Conservation (phyloP, 2,329 filamentous ascomycete genomes). For the Capronia americana region DNA sequence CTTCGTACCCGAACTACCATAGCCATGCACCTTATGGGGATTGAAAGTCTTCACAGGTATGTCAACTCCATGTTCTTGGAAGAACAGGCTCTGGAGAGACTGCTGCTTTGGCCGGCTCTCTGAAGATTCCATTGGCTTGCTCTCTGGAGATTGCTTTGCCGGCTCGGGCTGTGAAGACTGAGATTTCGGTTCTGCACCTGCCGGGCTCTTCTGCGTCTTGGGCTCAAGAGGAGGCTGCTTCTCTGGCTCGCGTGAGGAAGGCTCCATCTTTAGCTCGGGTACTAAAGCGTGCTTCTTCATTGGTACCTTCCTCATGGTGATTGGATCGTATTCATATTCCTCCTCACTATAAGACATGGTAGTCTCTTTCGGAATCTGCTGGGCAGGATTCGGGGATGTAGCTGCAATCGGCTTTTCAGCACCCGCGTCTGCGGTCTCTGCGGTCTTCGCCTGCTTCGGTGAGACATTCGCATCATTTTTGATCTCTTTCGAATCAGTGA, state of each 20-base stretch:
- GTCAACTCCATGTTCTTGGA: slow-evolving; percentile 38
- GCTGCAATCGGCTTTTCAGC: background rate
- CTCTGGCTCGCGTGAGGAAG: background rate
- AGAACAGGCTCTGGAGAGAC: slow-evolving; percentile 33
- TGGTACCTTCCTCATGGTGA: slow-evolving; percentile 51
- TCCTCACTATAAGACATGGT: slow-evolving; percentile 13
- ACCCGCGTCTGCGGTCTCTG: slow-evolving; percentile 14
- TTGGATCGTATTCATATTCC: slow-evolving; percentile 50
- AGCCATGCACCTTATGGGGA: slow-evolving; percentile 36
- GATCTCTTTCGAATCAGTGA: slow-evolving; percentile 37
- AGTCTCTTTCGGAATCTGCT: background rate
- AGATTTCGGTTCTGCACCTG: background rate
- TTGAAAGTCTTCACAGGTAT: slow-evolving; percentile 39
- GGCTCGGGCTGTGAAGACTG: background rate
- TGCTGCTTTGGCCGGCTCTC: slow-evolving; percentile 16
- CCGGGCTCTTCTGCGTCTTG: background rate
- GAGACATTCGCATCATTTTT: slow-evolving; percentile 7
- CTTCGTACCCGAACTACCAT: slow-evolving; percentile 25
- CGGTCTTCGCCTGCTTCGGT: slow-evolving; percentile 9
- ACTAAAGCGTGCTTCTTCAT: slow-evolving; percentile 27
- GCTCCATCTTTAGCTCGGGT: background rate
- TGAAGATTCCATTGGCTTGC: background rate
- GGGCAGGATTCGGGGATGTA: background rate
- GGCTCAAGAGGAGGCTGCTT: background rate
- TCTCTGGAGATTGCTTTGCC: background rate